Evolutionary conservation across 345 rosid species (phyloP).

Genomic region (Syzygium aromaticum): DNA sequence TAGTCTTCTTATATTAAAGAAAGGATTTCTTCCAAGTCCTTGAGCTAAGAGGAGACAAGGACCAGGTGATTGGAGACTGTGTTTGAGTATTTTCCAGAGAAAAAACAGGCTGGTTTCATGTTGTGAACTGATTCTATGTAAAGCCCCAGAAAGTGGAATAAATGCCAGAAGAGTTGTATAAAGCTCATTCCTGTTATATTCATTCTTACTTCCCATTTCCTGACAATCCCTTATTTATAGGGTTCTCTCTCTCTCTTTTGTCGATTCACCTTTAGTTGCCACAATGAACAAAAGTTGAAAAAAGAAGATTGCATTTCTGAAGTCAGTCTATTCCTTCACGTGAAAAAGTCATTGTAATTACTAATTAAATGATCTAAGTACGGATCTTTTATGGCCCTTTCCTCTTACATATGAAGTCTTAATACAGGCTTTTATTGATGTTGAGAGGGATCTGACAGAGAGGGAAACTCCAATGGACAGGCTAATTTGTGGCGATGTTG

Average conservation of each 20-base stretch:
- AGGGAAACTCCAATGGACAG: slow-evolving; percentile 96
- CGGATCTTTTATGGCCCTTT: not conserved
- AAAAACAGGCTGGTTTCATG: not conserved
- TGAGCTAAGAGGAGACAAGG: not conserved
- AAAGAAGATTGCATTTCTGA: not conserved
- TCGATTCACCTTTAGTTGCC: not conserved
- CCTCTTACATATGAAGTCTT: slow-evolving; percentile 14
- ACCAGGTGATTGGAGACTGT: not conserved
- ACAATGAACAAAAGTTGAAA: not conserved
- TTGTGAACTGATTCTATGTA: not conserved
- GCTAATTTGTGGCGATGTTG: slow-evolving; percentile 93
- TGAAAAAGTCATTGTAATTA: not conserved
- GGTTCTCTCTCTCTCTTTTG: not conserved
- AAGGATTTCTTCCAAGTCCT: not conserved
- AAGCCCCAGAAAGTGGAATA: not conserved
- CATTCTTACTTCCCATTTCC: not conserved
- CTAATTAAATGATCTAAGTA: not conserved
- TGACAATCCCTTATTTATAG: not conserved
- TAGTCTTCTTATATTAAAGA: not conserved
- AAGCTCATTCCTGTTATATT: not conserved
- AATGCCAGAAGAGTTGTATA: not conserved
- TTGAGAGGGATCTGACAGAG: slow-evolving; percentile 85
- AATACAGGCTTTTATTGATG: slow-evolving; percentile 87
- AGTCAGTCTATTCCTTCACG: not conserved
- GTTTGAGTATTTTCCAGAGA: not conserved